Conservation (phyloP, 2,329 filamentous ascomycete species). For the Biscogniauxia mediterranea region DNA sequence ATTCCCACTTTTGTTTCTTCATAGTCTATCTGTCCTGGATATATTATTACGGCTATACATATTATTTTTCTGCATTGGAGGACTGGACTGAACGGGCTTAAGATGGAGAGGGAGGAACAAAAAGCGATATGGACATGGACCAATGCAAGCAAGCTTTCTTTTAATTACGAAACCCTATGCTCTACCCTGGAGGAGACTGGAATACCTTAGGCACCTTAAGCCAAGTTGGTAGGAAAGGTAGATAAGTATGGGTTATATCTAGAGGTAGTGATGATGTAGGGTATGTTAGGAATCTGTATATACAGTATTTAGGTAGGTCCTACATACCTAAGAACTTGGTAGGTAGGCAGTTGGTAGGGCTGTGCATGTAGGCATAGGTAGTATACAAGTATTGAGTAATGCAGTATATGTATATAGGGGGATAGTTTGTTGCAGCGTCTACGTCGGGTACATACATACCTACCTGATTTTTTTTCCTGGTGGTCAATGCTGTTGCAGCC, state of each 20-base stretch:
- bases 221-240: too few relatives aligned
- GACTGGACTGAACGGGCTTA: background rate
- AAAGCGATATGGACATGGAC: background rate
- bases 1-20: background rate
- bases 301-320: too few relatives aligned
- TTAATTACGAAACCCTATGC: too few relatives aligned
- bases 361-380: too few relatives aligned
- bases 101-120: background rate
- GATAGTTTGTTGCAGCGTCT: background rate
- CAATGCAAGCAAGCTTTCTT: background rate
- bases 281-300: too few relatives aligned
- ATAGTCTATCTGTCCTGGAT: background rate
- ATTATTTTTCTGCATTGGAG: constrained; percentile 1
- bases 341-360: too few relatives aligned
- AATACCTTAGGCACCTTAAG: too few relatives aligned
- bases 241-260: too few relatives aligned
- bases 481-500: background rate
- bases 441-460: background rate
- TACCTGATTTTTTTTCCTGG: background rate
- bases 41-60: constrained; percentile 3
- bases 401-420: background rate
- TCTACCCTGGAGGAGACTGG: too few relatives aligned
- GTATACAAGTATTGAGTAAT: background rate
- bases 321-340: too few relatives aligned
- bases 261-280: too few relatives aligned